These are phyloP conservation scores for Cyathus striatus DNA, from an alignment of 768 basidiomycete genomes.

Conservation along the genomic window DNA sequence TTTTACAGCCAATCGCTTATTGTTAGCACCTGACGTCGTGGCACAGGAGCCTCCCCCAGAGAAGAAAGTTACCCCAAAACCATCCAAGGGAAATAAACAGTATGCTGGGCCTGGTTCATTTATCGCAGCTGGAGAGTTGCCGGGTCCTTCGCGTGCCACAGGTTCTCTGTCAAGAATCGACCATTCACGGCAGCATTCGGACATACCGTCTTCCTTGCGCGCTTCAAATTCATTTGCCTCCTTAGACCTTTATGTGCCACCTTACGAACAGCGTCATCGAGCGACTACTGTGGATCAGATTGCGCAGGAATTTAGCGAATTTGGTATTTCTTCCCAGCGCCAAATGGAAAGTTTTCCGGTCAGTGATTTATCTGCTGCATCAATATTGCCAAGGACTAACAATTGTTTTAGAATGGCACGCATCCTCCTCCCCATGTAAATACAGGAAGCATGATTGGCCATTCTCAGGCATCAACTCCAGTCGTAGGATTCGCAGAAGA, in stretches of 20 bases:
- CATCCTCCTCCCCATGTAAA: no score
- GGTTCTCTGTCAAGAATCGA: conserved; percentile 22
- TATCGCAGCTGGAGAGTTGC: conserved; percentile 42
- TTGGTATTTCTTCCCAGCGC: conserved; percentile 43
- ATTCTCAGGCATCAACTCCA: no score
- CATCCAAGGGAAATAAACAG: conserved; percentile 47
- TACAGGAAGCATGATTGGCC: no score
- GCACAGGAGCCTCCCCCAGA: conserved; percentile 72
- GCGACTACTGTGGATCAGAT: conserved; percentile 45
- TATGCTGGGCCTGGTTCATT: conserved; percentile 82
- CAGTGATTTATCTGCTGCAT: no score
- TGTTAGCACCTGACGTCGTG: conserved; percentile 5
- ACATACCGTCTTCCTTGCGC: conserved; percentile 58
- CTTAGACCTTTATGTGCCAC: conserved; percentile 67
- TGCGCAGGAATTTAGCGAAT: conserved; percentile 62
- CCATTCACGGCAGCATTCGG: conserved; percentile 36
- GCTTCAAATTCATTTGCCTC: conserved; percentile 57
- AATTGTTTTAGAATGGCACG: no score
- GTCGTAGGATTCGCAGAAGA: no score
- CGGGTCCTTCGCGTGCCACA: conserved; percentile 17
- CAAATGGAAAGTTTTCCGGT: conserved; percentile 61
- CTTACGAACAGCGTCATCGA: conserved; percentile 56
- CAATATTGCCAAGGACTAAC: no score
- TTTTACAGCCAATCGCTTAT: not conserved
- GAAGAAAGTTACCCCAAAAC: conserved; percentile 52